A percentile compares a stretch with the other conserved stretches of the same genome.
Conservation (phyloP, 495 filamentous ascomycete genomes). For the Penicillium robsamsonii region DNA sequence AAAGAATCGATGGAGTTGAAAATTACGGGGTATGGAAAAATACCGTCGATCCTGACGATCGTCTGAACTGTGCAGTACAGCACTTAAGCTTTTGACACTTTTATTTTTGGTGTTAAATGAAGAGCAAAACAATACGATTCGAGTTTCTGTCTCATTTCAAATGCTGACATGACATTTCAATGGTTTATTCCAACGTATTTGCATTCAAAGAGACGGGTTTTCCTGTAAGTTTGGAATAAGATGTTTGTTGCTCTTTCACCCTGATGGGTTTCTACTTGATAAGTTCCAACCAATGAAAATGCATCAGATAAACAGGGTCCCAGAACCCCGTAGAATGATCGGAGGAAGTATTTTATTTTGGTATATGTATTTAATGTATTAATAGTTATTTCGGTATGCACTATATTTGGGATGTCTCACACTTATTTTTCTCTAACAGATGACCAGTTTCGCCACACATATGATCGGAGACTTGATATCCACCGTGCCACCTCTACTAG, state of each 20-base stretch:
- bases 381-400: neutral
- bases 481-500: conserved; percentile 5
- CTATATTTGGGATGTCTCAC: conserved; percentile 16
- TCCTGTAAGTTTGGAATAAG: conserved; percentile 1
- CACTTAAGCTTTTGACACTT: conserved; percentile 11
- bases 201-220: neutral
- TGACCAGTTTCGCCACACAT: conserved; percentile 9
- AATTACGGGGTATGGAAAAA: conserved; percentile 18
- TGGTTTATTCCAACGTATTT: neutral
- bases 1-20: conserved; percentile 17
- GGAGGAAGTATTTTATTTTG: conserved; percentile 1
- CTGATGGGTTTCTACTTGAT: neutral
- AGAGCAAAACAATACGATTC: neutral
- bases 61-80: neutral
- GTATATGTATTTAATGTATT: neutral
- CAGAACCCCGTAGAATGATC: conserved; percentile 1
- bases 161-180: neutral
- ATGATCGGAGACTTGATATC: conserved; percentile 1
- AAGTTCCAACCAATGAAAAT: conserved; percentile 1
- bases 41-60: conserved; percentile 19
- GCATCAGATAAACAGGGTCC: neutral
- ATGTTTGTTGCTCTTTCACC: conserved; percentile 15
- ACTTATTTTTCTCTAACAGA: conserved; percentile 2
- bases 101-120: neutral
- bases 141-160: neutral